Percentiles rank a stretch among this genome's conserved stretches.
Evolutionary conservation across 352 stramenopile genomes (phyloP).

Genomic region (Phytopythium oedochilum): DNA sequence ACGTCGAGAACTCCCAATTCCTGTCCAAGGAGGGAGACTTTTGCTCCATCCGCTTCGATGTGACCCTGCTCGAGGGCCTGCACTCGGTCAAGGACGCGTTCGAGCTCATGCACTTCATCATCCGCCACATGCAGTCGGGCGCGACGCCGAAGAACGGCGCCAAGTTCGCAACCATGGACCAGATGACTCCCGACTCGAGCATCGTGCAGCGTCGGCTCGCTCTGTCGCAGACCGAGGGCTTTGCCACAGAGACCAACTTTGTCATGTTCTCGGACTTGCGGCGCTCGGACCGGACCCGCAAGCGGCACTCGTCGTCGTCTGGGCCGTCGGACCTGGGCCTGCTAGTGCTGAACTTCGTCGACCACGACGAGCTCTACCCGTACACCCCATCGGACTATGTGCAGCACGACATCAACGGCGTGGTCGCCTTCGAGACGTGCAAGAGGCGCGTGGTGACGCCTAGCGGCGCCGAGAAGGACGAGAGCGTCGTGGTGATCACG

Average conservation of each 20-base stretch:
- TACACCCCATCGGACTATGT: slow-evolving; percentile 22
- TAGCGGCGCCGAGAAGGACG: slow-evolving; percentile 15
- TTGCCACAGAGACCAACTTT: slow-evolving; percentile 33
- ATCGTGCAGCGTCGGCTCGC: slow-evolving; percentile 34
- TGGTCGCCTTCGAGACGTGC: slow-evolving; percentile 27
- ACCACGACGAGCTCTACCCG: slow-evolving; percentile 31
- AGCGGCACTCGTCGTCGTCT: slow-evolving; percentile 1
- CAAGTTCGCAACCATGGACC: slow-evolving; percentile 27
- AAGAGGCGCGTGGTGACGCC: slow-evolving; percentile 15
- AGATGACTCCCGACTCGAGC: slow-evolving; percentile 17
- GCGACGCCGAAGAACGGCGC: slow-evolving; percentile 18
- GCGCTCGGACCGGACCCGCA: background rate
- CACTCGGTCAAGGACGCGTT: slow-evolving; percentile 25
- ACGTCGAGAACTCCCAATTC: slow-evolving; percentile 35
- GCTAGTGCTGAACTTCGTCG: slow-evolving; percentile 30
- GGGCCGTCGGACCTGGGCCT: slow-evolving; percentile 17
- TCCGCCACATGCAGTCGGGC: slow-evolving; percentile 22
- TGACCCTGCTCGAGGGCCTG: slow-evolving; percentile 23
- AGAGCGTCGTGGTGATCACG: slow-evolving; percentile 19
- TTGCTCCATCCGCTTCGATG: slow-evolving; percentile 36
- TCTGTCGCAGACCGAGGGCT: slow-evolving; percentile 23
- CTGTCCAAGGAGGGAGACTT: slow-evolving; percentile 34
- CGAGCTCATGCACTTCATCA: slow-evolving; percentile 35
- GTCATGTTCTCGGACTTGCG: slow-evolving; percentile 30
- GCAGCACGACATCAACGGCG: slow-evolving; percentile 23